These are phyloP conservation scores for Blastobotrys capitulatus DNA, from an alignment of 1,139 yeast genomes.

Conservation along the genomic window DNA sequence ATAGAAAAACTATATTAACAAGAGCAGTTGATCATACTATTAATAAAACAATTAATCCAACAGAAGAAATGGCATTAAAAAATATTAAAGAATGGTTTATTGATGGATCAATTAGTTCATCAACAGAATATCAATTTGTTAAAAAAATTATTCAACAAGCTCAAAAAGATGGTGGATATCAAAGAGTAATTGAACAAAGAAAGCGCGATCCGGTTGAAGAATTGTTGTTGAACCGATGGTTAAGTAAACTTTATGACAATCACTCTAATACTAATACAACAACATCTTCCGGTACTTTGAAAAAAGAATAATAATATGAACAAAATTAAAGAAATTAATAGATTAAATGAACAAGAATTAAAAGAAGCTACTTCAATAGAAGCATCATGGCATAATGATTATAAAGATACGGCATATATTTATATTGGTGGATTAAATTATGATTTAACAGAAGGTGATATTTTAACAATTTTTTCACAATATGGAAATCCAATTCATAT, in stretches of 20 bases:
- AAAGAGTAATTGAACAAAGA: slow-evolving; percentile 13
- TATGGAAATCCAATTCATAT: slow-evolving; percentile 83
- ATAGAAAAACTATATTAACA: slow-evolving; percentile 1
- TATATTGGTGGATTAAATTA: slow-evolving; percentile 68
- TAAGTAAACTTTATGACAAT: slow-evolving; percentile 31
- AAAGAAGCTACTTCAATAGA: slow-evolving; percentile 50
- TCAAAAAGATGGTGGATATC: slow-evolving; percentile 13
- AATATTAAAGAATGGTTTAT: slow-evolving; percentile 10
- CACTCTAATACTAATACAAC: neutral
- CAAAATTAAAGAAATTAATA: slow-evolving; percentile 41
- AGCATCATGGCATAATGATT: slow-evolving; percentile 90
- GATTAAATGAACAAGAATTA: slow-evolving; percentile 64
- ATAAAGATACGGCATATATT: slow-evolving; percentile 60
- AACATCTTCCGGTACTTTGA: slow-evolving; percentile 4
- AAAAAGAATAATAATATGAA: too few relatives aligned
- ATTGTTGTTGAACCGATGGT: slow-evolving; percentile 43
- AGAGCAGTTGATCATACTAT: slow-evolving; percentile 9
- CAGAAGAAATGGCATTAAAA: slow-evolving; percentile 5
- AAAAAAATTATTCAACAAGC: slow-evolving; percentile 21
- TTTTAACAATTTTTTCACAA: slow-evolving; percentile 77
- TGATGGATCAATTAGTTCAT: slow-evolving; percentile 4
- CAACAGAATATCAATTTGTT: slow-evolving; percentile 20
- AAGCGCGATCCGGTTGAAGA: slow-evolving; percentile 48
- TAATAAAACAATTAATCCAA: slow-evolving; percentile 3
- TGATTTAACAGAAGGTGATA: slow-evolving; percentile 65